A percentile compares a stretch with the other conserved stretches of the same genome.
Conservation (phyloP, 371 early-diverging fungal genomes). For the Mucor lusitanicus region DNA sequence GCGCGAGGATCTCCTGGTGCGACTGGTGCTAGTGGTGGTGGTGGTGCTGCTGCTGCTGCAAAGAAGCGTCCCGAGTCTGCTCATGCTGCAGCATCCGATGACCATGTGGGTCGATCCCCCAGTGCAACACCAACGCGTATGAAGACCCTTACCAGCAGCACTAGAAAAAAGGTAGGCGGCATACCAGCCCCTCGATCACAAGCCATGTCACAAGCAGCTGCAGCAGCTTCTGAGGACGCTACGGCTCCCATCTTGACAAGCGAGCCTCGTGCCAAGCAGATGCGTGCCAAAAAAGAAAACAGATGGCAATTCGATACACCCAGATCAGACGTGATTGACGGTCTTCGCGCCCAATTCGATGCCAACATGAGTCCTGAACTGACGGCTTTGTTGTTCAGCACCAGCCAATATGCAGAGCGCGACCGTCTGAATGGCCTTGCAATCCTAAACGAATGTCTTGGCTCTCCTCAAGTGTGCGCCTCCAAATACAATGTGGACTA, state of each 20-base stretch:
- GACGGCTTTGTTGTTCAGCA: slow-evolving; percentile 70
- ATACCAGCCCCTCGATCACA: slow-evolving; percentile 24
- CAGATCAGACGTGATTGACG: slow-evolving; percentile 69
- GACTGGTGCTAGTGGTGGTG: not conserved
- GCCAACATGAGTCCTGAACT: slow-evolving; percentile 62
- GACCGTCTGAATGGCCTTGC: slow-evolving; percentile 70
- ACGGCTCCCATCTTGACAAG: slow-evolving; percentile 58
- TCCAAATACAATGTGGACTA: slow-evolving; percentile 52
- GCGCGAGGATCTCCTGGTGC: slow-evolving; percentile 42
- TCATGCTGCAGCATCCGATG: slow-evolving; percentile 9
- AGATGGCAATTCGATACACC: slow-evolving; percentile 81
- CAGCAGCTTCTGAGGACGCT: slow-evolving; percentile 18
- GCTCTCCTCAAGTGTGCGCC: slow-evolving; percentile 39
- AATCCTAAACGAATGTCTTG: slow-evolving; percentile 67
- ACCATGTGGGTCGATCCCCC: not conserved
- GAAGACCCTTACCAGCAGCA: slow-evolving; percentile 11
- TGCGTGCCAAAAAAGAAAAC: slow-evolving; percentile 72
- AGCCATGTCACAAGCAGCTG: slow-evolving; percentile 15
- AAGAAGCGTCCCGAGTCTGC: slow-evolving; percentile 11
- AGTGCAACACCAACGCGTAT: slow-evolving; percentile 18
- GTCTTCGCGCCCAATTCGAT: slow-evolving; percentile 61
- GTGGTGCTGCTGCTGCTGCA: not conserved
- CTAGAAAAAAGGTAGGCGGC: slow-evolving; percentile 22
- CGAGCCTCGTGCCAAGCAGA: slow-evolving; percentile 71
- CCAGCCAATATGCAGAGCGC: slow-evolving; percentile 81